Base-by-base conservation (phyloP, 1,284 basidiomycete genomes). In the Puccinia coronata region DNA sequence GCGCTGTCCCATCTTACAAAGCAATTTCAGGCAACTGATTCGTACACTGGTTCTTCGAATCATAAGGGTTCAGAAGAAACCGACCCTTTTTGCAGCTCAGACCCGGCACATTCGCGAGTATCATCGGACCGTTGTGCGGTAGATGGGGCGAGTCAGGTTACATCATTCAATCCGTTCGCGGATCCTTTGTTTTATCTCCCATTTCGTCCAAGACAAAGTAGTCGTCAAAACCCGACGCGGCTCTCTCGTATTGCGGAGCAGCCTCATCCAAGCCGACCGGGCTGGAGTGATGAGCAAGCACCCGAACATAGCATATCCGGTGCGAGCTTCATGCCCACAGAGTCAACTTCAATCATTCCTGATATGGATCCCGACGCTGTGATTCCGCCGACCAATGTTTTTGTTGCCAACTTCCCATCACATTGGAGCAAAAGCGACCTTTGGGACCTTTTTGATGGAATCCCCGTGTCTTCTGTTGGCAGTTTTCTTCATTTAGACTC, bases 391-490 rank as follows among this genome's bases (percentile, higher is more conserved):
- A 79, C 65, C 31, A 79, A 79, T 47, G 76, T 79, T 20, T 79
- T 79, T 65, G 76, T 79, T 18, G 65, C 76, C 9, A 79, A 79
- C 76, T 79, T 79, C 34, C 76, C 76, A 53, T 43, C 76, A 31
- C 76, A 79, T 34, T 79, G 76, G 76, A 70, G 51, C 39, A 79
- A 79, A 53, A 79, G 76, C 53, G 76, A 79, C 51, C 65, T 79
- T 25, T 79, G 76, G 76, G 76, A 79, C 59, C 65, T 79, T 41
- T 79, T 79, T 53, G 76, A 79, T 43, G 76, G 76, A 36, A 79
- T 79, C 39, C 36, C 76, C 3, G 53, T 79, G n/a, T 53, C 63
- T 36, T 55, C 76, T 25, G 76, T 79, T 57, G 53, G 63, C 20
- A 25, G 36, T 28, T 75, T 47, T 25, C 31, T 34, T 63, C 14